A percentile compares a stretch with the other conserved stretches of the same genome.
Conservation (phyloP, 495 filamentous ascomycete genomes). For the Aspergillus taichungensis region DNA sequence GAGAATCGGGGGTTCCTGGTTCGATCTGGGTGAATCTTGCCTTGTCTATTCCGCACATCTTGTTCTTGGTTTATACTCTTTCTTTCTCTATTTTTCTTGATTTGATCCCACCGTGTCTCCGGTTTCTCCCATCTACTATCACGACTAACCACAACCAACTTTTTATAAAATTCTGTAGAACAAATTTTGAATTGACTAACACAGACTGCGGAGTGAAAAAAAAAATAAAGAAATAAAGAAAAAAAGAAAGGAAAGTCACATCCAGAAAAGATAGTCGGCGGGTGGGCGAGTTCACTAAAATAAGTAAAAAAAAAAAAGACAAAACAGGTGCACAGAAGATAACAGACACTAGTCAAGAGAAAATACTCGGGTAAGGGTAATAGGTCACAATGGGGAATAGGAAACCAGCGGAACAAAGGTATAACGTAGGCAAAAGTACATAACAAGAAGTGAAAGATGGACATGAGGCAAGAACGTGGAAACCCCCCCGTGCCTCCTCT, state of each 20-base stretch:
- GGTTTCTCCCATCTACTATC: too few relatives aligned
- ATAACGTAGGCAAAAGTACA: conserved; percentile 47
- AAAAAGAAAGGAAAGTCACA: conserved; percentile 11
- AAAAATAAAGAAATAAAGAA: conserved; percentile 6
- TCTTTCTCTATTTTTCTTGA: too few relatives aligned
- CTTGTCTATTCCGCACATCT: too few relatives aligned
- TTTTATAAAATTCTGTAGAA: too few relatives aligned
- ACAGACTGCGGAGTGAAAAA: conserved; percentile 10
- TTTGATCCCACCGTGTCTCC: too few relatives aligned
- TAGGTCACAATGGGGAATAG: conserved; percentile 28
- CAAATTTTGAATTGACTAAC: conserved; percentile 18
- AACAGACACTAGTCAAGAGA: conserved; percentile 19
- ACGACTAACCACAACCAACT: too few relatives aligned
- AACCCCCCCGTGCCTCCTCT: conserved; percentile 17
- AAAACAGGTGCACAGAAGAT: conserved; percentile 17
- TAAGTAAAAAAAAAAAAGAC: conserved; percentile 16
- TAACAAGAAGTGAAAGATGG: conserved; percentile 43
- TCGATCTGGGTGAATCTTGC: too few relatives aligned
- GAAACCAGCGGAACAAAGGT: conserved; percentile 32
- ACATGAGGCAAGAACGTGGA: conserved; percentile 17
- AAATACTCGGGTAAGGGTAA: conserved; percentile 18
- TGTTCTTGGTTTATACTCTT: too few relatives aligned
- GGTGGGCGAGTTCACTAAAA: conserved; percentile 22
- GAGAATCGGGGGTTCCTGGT: too few relatives aligned
- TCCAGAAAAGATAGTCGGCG: conserved; percentile 21